A percentile compares a stretch with the other conserved stretches of the same genome.
phyloP scores from a whole-genome alignment of 352 stramenopile genomes.

The Thalassiosira mediterranea region DNA sequence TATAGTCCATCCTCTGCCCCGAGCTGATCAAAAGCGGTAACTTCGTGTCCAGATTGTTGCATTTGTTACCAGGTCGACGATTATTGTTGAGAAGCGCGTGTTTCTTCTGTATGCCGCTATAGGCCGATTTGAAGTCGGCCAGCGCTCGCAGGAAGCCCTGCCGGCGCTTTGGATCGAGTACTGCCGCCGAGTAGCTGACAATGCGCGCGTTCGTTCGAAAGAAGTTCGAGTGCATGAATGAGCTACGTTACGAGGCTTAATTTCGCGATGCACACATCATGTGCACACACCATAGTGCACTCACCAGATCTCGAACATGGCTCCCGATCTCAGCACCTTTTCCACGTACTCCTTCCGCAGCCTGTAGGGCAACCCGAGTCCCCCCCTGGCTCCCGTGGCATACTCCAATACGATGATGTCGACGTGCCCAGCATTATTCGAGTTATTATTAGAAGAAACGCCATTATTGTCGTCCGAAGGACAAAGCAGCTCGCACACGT shows the following conservation, averaged over 20 bases:
- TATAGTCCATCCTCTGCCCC: slow-evolving; percentile 41
- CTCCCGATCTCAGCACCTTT: slow-evolving; percentile 40
- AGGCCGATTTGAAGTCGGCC: slow-evolving; percentile 51
- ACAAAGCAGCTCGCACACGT: slow-evolving; percentile 48
- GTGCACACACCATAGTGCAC: too few relatives aligned
- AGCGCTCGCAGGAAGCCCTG: slow-evolving; percentile 60
- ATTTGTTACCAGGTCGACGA: slow-evolving; percentile 18
- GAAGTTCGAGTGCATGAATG: too few relatives aligned
- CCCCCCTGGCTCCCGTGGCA: slow-evolving; percentile 42
- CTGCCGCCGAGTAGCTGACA: slow-evolving; percentile 58
- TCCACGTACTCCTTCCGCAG: slow-evolving; percentile 58
- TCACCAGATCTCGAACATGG: slow-evolving; percentile 65
- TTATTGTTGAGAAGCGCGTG: slow-evolving; percentile 54
- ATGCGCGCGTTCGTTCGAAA: too few relatives aligned
- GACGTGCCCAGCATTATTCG: slow-evolving; percentile 20
- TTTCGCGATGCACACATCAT: too few relatives aligned
- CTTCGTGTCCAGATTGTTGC: slow-evolving; percentile 21
- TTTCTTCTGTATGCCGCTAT: slow-evolving; percentile 48
- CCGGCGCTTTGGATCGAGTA: slow-evolving; percentile 58
- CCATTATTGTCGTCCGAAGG: not conserved
- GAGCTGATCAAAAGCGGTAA: slow-evolving; percentile 46
- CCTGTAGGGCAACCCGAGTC: slow-evolving; percentile 57
- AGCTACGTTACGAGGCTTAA: too few relatives aligned
- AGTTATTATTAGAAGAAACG: not conserved
- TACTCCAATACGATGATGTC: slow-evolving; percentile 77